Percentiles rank a stretch among this genome's conserved stretches.
Evolutionary conservation across 1,139 yeast genomes (phyloP).

Genomic region (Candida tetrigidarum): DNA sequence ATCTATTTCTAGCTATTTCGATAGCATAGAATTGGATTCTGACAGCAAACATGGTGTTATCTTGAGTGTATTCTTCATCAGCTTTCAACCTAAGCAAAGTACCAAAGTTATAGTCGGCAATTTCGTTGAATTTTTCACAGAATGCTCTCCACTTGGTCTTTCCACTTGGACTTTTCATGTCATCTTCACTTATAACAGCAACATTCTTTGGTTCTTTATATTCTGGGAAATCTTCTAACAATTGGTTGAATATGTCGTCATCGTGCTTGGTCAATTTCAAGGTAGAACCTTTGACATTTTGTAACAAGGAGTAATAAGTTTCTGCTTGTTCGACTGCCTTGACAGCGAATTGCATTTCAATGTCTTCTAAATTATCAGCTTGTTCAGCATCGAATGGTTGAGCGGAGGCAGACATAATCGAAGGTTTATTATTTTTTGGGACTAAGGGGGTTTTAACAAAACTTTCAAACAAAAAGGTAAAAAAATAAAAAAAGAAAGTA

Average conservation of each 20-base stretch:
- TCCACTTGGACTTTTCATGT: constrained; percentile 78
- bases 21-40: constrained; percentile 94
- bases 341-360: constrained; percentile 97
- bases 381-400: constrained; percentile 51
- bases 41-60: constrained; percentile 86
- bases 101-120: constrained; percentile 95
- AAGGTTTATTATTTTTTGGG: neutral
- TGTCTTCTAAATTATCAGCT: constrained; percentile 66
- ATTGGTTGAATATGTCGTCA: constrained; percentile 75
- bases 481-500: neutral
- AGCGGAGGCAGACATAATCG: constrained; percentile 15
- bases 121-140: constrained; percentile 79
- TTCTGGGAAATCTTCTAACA: constrained; percentile 84
- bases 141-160: constrained; percentile 92
- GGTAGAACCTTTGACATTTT: constrained; percentile 75
- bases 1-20: constrained; percentile 91
- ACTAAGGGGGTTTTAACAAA: neutral
- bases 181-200: constrained; percentile 68
- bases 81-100: constrained; percentile 80
- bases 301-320: constrained; percentile 85
- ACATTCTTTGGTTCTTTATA: constrained; percentile 62
- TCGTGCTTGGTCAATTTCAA: constrained; percentile 80
- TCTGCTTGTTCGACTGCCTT: constrained; percentile 97
- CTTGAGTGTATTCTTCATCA: constrained; percentile 77
- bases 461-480: too few species aligned